Conservation (phyloP, 164 flowering plant genomes). For the Houttuynia cordata region DNA sequence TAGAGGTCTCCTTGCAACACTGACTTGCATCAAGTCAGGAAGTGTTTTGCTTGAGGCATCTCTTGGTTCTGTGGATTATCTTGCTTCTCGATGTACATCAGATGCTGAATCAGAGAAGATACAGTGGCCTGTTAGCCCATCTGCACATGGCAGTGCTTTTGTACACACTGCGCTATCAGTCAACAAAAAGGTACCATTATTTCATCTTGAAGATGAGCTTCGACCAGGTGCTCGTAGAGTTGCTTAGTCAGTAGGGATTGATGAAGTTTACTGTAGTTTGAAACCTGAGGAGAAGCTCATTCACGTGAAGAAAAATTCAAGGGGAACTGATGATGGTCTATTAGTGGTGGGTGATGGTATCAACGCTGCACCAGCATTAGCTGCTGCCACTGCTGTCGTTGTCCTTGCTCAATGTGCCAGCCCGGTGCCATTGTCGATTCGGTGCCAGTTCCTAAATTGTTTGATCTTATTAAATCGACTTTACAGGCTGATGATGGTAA, state of each 20-base stretch:
- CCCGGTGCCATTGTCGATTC: too few species aligned
- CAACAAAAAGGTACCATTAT: constrained; percentile 78
- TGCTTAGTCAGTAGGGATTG: constrained; percentile 79
- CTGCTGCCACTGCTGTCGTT: constrained; percentile 93
- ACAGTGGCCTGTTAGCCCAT: constrained; percentile 63
- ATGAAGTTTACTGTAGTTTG: constrained; percentile 60
- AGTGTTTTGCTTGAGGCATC: constrained; percentile 55
- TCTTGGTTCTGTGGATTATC: constrained; percentile 89
- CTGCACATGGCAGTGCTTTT: constrained; percentile 66
- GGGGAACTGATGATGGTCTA: constrained; percentile 75
- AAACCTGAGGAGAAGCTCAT: constrained; percentile 97
- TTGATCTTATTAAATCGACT: too few species aligned
- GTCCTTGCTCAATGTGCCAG: constrained; percentile 98
- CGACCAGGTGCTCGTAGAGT: constrained; percentile 87
- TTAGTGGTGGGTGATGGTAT: constrained; percentile 99
- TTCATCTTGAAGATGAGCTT: constrained; percentile 93
- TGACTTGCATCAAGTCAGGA: constrained; percentile 61
- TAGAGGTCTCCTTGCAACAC: constrained; percentile 82
- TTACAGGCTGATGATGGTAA: too few species aligned
- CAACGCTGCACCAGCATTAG: constrained; percentile 98
- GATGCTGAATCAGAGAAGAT: constrained; percentile 56
- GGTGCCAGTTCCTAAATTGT: too few species aligned
- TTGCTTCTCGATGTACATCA: constrained; percentile 63
- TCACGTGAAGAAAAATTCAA: constrained; percentile 67
- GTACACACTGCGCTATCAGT: constrained; percentile 93